phyloP scores from a whole-genome alignment of 768 basidiomycete genomes.

The Agrocybe praecox region DNA sequence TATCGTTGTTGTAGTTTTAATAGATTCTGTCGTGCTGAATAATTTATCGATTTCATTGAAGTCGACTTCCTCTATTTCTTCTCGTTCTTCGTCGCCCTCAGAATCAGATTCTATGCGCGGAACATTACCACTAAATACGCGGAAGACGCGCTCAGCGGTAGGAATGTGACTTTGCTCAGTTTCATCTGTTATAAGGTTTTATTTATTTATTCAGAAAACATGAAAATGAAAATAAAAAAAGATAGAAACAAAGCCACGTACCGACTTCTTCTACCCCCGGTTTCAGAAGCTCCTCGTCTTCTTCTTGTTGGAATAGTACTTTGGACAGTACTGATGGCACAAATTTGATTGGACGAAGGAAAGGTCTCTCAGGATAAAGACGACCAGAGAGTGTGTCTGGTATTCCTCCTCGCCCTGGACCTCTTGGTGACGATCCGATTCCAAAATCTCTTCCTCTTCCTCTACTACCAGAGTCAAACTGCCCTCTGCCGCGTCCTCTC shows the following conservation, averaged over 20 bases:
- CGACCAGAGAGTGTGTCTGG: conserved; percentile 55
- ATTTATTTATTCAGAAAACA: neutral
- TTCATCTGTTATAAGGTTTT: conserved; percentile 36
- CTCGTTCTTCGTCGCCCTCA: conserved; percentile 31
- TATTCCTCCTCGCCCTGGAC: conserved; percentile 24
- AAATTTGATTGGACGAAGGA: conserved; percentile 69
- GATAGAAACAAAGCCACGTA: conserved; percentile 32
- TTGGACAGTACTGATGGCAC: conserved; percentile 58
- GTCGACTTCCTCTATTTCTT: conserved; percentile 61
- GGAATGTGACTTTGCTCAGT: conserved; percentile 60
- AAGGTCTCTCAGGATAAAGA: conserved; percentile 59
- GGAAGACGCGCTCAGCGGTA: conserved; percentile 68
- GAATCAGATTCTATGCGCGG: conserved; percentile 25
- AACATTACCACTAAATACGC: conserved; percentile 52
- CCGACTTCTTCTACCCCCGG: conserved; percentile 54
- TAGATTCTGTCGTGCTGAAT: conserved; percentile 30
- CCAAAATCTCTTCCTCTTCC: conserved; percentile 28
- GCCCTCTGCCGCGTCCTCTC: conserved; percentile 20
- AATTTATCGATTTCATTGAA: conserved; percentile 62
- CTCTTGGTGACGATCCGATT: conserved; percentile 22
- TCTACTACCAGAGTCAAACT: conserved; percentile 16
- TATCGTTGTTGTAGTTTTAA: conserved; percentile 17
- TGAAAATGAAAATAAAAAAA: neutral
- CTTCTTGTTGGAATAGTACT: conserved; percentile 55
- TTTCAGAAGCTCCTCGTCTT: conserved; percentile 61